Conservation (phyloP, 176 grass and related monocot genomes). For the Typha latifolia region DNA sequence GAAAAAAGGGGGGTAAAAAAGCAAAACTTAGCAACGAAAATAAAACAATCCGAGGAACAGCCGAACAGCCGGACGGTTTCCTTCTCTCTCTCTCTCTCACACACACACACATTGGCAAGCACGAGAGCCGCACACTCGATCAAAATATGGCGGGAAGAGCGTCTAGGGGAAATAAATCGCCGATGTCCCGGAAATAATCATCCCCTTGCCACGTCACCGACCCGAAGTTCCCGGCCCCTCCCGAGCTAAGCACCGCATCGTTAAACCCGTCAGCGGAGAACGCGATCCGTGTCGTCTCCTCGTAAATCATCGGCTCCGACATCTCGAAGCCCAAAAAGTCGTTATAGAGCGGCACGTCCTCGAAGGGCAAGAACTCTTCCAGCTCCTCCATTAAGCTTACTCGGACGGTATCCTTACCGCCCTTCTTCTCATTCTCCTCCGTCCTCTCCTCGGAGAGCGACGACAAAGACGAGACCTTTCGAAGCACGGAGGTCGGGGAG, state of each 20-base stretch:
- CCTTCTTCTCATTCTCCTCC: conserved; percentile 28
- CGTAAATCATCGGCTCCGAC: conserved; percentile 47
- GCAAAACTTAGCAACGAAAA: no score
- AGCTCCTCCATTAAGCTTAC: conserved; percentile 23
- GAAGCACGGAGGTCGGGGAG: conserved; percentile 80
- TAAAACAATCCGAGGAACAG: no score
- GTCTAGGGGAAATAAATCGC: conserved; percentile 86
- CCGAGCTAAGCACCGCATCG: conserved; percentile 25
- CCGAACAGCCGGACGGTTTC: no score
- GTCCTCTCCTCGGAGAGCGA: conserved; percentile 5
- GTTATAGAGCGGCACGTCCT: conserved; percentile 35
- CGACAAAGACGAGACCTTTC: conserved; percentile 42
- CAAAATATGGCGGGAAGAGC: conserved; percentile 76
- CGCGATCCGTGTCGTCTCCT: conserved; percentile 16
- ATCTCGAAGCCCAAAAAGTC: conserved; percentile 20
- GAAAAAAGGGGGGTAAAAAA: no score
- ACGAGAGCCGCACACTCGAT: neutral
- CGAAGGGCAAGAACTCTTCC: conserved; percentile 47
- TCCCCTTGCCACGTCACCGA: conserved; percentile 38
- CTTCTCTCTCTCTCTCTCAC: no score
- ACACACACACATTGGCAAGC: no score
- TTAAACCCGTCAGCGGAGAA: neutral
- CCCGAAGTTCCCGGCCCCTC: conserved; percentile 14
- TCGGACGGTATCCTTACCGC: conserved; percentile 1
- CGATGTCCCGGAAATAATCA: conserved; percentile 83